These are phyloP conservation scores for Limonium bicolor DNA, from an alignment of 148 eudicot genomes.

Conservation along the genomic window DNA sequence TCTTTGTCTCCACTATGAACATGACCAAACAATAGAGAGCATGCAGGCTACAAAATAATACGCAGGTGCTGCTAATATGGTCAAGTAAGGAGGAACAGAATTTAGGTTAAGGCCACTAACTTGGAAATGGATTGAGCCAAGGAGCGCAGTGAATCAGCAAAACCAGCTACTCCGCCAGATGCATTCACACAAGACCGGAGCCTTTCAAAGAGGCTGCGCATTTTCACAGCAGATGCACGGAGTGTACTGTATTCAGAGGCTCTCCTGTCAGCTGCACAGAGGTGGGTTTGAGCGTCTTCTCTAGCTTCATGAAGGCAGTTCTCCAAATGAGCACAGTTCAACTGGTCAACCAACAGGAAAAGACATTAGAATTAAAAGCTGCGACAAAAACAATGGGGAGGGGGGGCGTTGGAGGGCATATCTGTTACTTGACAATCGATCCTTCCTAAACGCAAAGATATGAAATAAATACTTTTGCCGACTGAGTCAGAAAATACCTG, in stretches of 20 bases:
- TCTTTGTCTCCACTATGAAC: no score
- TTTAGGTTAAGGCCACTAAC: no score
- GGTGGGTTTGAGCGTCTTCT: conserved; percentile 94
- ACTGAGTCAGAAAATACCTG: no score
- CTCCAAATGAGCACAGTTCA: conserved; percentile 95
- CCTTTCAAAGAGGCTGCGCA: conserved; percentile 76
- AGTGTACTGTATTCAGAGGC: conserved; percentile 74
- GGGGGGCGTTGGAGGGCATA: background rate
- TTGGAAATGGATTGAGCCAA: conserved; percentile 74
- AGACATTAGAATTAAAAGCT: background rate
- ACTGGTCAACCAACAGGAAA: conserved; percentile 30
- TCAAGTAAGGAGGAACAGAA: no score
- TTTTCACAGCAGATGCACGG: conserved; percentile 73
- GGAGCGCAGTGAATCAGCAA: conserved; percentile 60
- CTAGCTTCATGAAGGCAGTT: conserved; percentile 90
- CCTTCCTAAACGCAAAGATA: no score
- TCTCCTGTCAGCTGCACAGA: conserved; percentile 86
- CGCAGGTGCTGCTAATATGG: no score
- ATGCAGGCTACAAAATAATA: background rate
- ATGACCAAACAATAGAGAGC: background rate
- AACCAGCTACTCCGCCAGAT: conserved; percentile 49
- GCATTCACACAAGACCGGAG: conserved; percentile 51
- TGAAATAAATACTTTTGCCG: no score
- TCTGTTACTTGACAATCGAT: no score
- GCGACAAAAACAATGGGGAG: background rate